Base-by-base conservation (phyloP, 805 yeast genomes). In the Maudiozyma serrabonitensis region DNA sequence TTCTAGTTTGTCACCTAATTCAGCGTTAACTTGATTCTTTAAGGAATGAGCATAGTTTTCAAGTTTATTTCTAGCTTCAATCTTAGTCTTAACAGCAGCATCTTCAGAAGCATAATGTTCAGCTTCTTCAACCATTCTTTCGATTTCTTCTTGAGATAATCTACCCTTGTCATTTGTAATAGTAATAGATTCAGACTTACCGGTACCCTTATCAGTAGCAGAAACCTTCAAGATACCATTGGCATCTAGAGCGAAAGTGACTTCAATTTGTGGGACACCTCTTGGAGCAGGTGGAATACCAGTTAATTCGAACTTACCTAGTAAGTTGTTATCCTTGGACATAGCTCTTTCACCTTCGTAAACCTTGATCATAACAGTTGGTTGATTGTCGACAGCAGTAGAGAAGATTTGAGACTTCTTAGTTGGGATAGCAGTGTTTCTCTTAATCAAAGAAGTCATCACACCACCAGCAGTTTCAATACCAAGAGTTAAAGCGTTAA, bases 251-350 rank as follows among this genome's bases (percentile, higher is more conserved):
- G 90, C 97, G 69, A 90, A 90, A 64, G 96, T 90, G 59, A 90
- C 98, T 80, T 90, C 97, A 62, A 90, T 85, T 77, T 89, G 96
- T 68, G 98, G 97, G 60, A 86, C 93, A 81, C 97, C 97, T 78
- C 96, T 89, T 75, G 96, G 96, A 46, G 96, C 96, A 63, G 97
- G 96, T 67, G 97, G 97, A 59, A 90, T 90, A 72, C 96, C 96
- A 59, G 93, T 75, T 64, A 90, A 81, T 77, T 90, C 96, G 75
- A 90, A 90, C 77, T 89, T 90, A 79, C 97, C 98, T 66, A 90
- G 82, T 70, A 89, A 73, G 75, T 89, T 90, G 79, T 89, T 89
- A 73, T 89, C 96, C 76, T 84, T 88, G 47, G 93, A 90, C 76
- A 85, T 77, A 13, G 96, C 86, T 75, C 96, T 86, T 76, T 89